Percentiles rank a stretch among this genome's conserved stretches.
phyloP scores from a whole-genome alignment of 176 grass and related monocot genomes.

The Rhynchospora breviuscula region DNA sequence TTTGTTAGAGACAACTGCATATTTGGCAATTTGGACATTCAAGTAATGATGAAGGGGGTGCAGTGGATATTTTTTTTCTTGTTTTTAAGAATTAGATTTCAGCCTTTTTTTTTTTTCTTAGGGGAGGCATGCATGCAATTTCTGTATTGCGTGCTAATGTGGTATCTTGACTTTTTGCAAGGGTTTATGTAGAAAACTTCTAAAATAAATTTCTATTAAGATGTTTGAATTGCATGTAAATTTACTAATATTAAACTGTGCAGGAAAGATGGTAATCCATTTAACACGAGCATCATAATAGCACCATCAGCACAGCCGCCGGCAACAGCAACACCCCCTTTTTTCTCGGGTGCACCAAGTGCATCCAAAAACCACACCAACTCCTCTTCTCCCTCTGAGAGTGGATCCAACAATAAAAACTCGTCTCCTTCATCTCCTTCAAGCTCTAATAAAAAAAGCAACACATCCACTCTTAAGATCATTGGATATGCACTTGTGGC shows the following conservation, averaged over 20 bases:
- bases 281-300: conserved; percentile 67
- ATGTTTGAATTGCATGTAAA: conserved; percentile 26
- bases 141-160: neutral
- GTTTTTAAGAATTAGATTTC: no score
- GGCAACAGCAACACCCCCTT: conserved; percentile 29
- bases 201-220: neutral
- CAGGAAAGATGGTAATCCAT: conserved; percentile 98
- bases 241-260: conserved; percentile 20
- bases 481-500: conserved; percentile 75
- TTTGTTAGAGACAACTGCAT: no score
- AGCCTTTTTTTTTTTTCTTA: no score
- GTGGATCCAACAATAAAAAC: conserved; percentile 11
- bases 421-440: conserved; percentile 39
- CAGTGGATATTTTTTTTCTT: no score
- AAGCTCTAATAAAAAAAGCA: conserved; percentile 38
- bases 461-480: conserved; percentile 48
- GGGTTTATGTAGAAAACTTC: neutral
- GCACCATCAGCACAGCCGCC: conserved; percentile 57
- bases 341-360: conserved; percentile 39
- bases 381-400: conserved; percentile 18
- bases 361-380: conserved; percentile 37
- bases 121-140: no score
- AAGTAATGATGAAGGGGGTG: no score
- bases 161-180: neutral
- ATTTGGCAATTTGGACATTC: no score